phyloP scores from a whole-genome alignment of 1,284 basidiomycete species.

The Blastosporella zonata region DNA sequence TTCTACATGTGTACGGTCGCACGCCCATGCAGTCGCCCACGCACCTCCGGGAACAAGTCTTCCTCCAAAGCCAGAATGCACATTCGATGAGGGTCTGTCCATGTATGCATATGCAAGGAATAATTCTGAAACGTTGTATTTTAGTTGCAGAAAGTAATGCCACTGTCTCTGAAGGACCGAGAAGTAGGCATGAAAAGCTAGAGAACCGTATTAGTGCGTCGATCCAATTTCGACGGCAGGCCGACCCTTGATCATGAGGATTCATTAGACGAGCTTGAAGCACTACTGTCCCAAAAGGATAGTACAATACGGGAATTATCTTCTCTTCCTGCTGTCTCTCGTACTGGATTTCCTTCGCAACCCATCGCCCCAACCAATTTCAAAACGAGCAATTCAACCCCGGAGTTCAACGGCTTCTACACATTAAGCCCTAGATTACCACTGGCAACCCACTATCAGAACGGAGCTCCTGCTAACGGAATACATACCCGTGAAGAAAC shows the following conservation, averaged over 20 bases:
- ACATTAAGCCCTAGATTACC: slow-evolving; percentile 11
- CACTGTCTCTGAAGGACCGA: slow-evolving; percentile 43
- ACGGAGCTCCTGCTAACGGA: slow-evolving; percentile 4
- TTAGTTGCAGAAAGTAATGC: slow-evolving; percentile 39
- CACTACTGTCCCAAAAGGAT: slow-evolving; percentile 42
- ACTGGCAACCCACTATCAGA: slow-evolving; percentile 11
- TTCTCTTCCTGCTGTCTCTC: slow-evolving; percentile 3
- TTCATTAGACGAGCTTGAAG: slow-evolving; percentile 59
- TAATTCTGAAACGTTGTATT: neutral
- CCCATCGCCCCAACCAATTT: neutral
- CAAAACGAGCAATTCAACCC: slow-evolving; percentile 5
- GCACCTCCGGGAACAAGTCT: slow-evolving; percentile 50
- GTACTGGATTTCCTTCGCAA: slow-evolving; percentile 4
- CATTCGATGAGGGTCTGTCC: slow-evolving; percentile 59
- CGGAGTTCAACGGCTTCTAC: slow-evolving; percentile 11
- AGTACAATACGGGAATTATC: slow-evolving; percentile 17
- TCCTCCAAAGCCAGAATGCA: slow-evolving; percentile 58
- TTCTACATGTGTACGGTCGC: slow-evolving; percentile 65
- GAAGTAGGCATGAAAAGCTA: slow-evolving; percentile 56
- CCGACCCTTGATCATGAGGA: slow-evolving; percentile 5
- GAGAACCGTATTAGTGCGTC: slow-evolving; percentile 67
- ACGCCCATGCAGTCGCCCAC: slow-evolving; percentile 58
- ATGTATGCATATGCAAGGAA: neutral
- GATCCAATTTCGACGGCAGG: slow-evolving; percentile 3
- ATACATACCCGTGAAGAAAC: slow-evolving; percentile 16